Base-by-base conservation (phyloP, 2,329 filamentous ascomycete genomes). In the Alternaria triticina region DNA sequence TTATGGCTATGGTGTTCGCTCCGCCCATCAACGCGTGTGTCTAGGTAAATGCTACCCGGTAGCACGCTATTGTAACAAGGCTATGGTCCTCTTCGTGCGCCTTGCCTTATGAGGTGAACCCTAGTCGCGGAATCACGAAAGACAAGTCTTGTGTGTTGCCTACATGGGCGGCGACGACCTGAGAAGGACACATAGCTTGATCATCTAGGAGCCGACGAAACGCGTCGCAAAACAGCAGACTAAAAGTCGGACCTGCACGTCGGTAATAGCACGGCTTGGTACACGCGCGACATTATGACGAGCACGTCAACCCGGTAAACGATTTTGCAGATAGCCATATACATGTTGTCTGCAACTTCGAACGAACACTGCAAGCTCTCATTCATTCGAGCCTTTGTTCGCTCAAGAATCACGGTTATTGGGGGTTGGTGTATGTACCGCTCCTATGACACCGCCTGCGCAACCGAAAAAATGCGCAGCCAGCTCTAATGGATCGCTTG, bases 381-480 rank as follows among this genome's bases (percentile, higher is more conserved):
- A 11, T 10, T 57, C 10, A 23, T 17, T 57, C 23, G 11, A 28
- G 9, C 51, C 22, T 8, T 17, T 22, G 9, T 43, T 17, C 2
- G 13, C 9, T 27, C 20, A 30, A 57, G 8, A 10, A 28, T 12
- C 25, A 50, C 11, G 12, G 13, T n/a, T 20, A 23, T 44, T 36
- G 25, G 17, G 33, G 12, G 27, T 28, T 25, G 22, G 22, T 33
- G 57, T 65, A 88, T 94, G 91, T 94, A 74, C 84, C 89, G 86
- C 87, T 83, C 90, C 88, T 94, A 91, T 94, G 91, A 94, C 91
- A 89, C 91, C 88, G 90, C 89, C 90, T 87, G 86, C 87, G 88
- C 88, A 91, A 92, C 83, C 78, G 80, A 77, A 84, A 72, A 82
- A 86, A 86, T 88, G 84, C 88, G 83, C 85, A 86, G 88, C 87